Evolutionary conservation across 129 eudicot species (phyloP), one percentile per base, ranked within the genome.

Genomic region (Lactuca sativa): DNA sequence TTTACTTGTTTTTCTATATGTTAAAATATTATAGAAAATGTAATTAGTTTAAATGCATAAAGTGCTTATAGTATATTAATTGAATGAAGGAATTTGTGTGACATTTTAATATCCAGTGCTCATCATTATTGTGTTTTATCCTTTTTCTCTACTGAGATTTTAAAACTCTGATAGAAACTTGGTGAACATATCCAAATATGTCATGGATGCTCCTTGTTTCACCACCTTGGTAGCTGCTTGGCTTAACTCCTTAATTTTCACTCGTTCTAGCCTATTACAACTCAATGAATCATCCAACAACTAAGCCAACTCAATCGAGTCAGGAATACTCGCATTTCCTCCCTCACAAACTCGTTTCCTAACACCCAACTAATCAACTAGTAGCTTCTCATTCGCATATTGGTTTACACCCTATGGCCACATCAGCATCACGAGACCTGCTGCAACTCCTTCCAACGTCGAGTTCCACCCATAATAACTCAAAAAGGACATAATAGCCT

Each of bases 341-440:
- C 92, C 96, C 38, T 86, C 79, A 36, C 96, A 83, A 51, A 79
- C 92, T 52, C 74, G 70, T 44, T 61, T 12, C 4, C 82, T 88
- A 17, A 84, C 86, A 62, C 81, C 69, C 17, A 86, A 47, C 71
- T 84, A 58, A 11, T 86, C 85, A 69, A 69, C 74, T 13, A 89
- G 15, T 51, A 89, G 66, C 6, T 70, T 80, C 17, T 90, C 88
- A 60, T 89, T 74, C 0, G 74, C 56, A 66, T 56, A 89, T 40
- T 89, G 96, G 77, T 89, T 90, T 0, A 90, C 96, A 5, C 84
- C 82, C 83, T 74, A 77, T 2, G 96, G 96, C 96, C 93, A 89
- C 2, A 90, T 74, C 75, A 89, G 64, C 86, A 84, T 81, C 18
- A 82, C 77, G 66, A 86, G 85, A 21, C 87, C 90, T 0, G 82